Conservation (phyloP, 169 alveolate species). For the Plasmodium gallinaceum region DNA sequence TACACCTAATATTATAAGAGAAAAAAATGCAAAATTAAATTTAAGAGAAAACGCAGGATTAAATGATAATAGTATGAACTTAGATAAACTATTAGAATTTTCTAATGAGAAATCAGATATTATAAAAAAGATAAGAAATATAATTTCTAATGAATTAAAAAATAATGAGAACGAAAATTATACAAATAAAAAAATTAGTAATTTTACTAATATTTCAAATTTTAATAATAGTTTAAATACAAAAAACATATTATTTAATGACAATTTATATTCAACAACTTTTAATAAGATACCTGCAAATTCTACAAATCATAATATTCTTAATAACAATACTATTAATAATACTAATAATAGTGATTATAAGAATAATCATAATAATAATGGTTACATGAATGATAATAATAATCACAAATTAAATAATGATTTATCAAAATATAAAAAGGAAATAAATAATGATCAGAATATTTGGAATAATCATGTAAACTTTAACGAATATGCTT, state of each 20-base stretch:
- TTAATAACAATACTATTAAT: not conserved
- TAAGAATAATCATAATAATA: slow-evolving; percentile 20
- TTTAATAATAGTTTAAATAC: slow-evolving; percentile 9
- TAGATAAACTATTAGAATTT: slow-evolving; percentile 28
- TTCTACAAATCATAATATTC: not conserved
- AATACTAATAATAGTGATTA: slow-evolving; percentile 3
- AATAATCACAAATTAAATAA: not conserved
- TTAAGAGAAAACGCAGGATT: slow-evolving; percentile 27
- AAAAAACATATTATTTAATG: slow-evolving; percentile 36
- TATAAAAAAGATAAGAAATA: slow-evolving; percentile 54
- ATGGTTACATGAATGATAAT: slow-evolving; percentile 21
- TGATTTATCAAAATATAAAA: slow-evolving; percentile 39
- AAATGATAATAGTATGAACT: slow-evolving; percentile 6
- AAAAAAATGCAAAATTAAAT: slow-evolving; percentile 69
- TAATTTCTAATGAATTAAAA: slow-evolving; percentile 59
- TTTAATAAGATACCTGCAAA: slow-evolving; percentile 1
- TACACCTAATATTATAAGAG: slow-evolving; percentile 5
- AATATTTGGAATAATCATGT: slow-evolving; percentile 33
- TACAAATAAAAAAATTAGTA: slow-evolving; percentile 13
- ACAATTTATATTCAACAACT: slow-evolving; percentile 3
- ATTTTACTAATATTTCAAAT: not conserved
- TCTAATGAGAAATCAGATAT: slow-evolving; percentile 45
- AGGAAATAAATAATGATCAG: slow-evolving; percentile 44
- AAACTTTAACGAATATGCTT: slow-evolving; percentile 41
- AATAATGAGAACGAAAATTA: slow-evolving; percentile 29